Evolutionary conservation across 805 yeast genomes (phyloP), one percentile per base, ranked within the genome.

Genomic region (Lachancea sp.): DNA sequence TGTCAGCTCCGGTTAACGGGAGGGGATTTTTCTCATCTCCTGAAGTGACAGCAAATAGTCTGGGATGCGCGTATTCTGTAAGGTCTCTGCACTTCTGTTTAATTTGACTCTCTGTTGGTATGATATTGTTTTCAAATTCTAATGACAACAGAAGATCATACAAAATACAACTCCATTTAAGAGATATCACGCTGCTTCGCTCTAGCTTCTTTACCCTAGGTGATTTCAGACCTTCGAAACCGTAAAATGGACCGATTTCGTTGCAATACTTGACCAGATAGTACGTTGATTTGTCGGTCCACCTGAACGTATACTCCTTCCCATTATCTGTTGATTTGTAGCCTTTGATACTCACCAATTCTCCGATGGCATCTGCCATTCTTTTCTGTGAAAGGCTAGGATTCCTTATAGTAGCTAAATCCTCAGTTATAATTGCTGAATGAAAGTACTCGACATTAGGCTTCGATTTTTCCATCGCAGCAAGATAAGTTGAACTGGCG

Each of bases 131-230:
- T 27, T 29, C 41, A 36, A 38, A 38, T 29, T 27, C 34, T 15
- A 27, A n/a, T 15, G 34, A 38, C 41, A 38, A 6, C 41, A 38
- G 17, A 38, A 38, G 41, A 17, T 27, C 29, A 29, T 19, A 38
- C 34, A 20, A 38, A 12, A 38, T 29, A 26, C 41, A 38, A 17
- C 41, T 27, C 41, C 41, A 38, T 17, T 38, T 38, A 20, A 38
- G 41, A 15, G 41, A 26, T 3, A 38, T 38, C 13, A 38, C 26
- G 17, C 22, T 38, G 27, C 41, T 38, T 26, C 29, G 33, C 17
- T 26, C 41, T 25, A 38, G 33, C 18, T 38, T 38, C 15, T 29
- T 13, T 2, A 29, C 27, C 27, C 25, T 4, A 9, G 13, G 13
- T 20, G 34, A 27, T 27, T 18, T 27, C 34, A 38, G 29, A 15